These are phyloP conservation scores for Cryptococcus floricola DNA, from an alignment of 1,284 basidiomycete species.

Conservation along the genomic window DNA sequence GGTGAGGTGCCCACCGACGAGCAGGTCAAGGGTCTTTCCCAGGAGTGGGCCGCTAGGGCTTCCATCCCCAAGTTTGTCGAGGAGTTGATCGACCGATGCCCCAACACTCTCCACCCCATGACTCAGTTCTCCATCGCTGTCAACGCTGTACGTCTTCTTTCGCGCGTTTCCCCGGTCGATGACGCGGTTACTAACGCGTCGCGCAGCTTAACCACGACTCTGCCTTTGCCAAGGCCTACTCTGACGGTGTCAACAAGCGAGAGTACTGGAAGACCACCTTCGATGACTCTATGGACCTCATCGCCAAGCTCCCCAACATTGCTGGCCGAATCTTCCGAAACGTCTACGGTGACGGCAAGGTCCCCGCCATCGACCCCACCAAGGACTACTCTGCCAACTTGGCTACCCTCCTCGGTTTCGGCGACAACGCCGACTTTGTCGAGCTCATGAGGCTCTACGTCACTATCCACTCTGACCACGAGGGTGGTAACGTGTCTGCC, in stretches of 20 bases:
- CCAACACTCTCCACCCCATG: constrained; percentile 93
- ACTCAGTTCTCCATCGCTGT: constrained; percentile 92
- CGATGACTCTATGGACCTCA: constrained; percentile 96
- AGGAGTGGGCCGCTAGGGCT: constrained; percentile 87
- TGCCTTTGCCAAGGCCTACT: constrained; percentile 93
- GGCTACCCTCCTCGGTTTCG: constrained; percentile 86
- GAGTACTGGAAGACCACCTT: constrained; percentile 97
- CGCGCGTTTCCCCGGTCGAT: not conserved
- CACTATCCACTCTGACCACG: constrained; percentile 97
- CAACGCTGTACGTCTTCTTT: constrained; percentile 65
- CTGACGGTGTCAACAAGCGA: constrained; percentile 86
- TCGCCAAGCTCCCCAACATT: constrained; percentile 95
- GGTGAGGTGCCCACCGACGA: constrained; percentile 86
- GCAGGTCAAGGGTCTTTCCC: constrained; percentile 77
- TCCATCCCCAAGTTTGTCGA: constrained; percentile 87
- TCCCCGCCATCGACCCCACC: constrained; percentile 77
- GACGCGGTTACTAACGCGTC: not conserved
- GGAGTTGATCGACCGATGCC: constrained; percentile 87
- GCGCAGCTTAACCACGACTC: constrained; percentile 91
- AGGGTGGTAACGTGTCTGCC: constrained; percentile 98
- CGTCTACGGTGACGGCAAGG: constrained; percentile 79
- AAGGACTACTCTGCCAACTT: constrained; percentile 96
- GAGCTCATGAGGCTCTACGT: constrained; percentile 96
- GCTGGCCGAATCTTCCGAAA: constrained; percentile 97
- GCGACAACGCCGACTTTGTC: constrained; percentile 81